phyloP scores from a whole-genome alignment of 805 yeast genomes.

The Peterozyma toletana region DNA sequence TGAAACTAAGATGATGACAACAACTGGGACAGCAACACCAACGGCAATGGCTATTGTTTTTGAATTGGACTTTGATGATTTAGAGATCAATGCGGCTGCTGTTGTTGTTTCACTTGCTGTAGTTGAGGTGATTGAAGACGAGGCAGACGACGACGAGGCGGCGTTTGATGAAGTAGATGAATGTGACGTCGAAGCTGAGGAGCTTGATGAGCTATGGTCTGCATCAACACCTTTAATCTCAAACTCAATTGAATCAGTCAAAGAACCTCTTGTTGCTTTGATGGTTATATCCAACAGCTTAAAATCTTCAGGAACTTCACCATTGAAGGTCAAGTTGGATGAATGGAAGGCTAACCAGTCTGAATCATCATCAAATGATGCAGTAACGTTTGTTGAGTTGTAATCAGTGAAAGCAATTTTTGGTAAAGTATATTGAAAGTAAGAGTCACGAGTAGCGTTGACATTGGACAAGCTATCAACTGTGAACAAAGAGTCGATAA shows the following conservation, averaged over 20 bases:
- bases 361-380: constrained; percentile 30
- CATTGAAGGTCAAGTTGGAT: constrained; percentile 59
- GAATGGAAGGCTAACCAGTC: constrained; percentile 63
- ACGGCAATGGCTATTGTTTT: constrained; percentile 79
- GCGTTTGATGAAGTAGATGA: constrained; percentile 15
- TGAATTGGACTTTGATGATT: constrained; percentile 16
- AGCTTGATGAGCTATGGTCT: constrained; percentile 12
- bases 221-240: constrained; percentile 43
- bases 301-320: constrained; percentile 52
- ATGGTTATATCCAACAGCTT: constrained; percentile 31
- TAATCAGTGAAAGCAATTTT: constrained; percentile 51
- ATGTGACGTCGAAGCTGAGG: constrained; percentile 19
- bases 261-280: constrained; percentile 28
- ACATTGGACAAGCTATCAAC: constrained; percentile 43
- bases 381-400: constrained; percentile 39
- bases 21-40: constrained; percentile 77
- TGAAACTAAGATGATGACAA: constrained; percentile 40
- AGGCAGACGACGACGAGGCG: constrained; percentile 18
- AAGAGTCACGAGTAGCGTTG: constrained; percentile 62
- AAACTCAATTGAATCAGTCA: constrained; percentile 35
- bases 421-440: constrained; percentile 48
- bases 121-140: constrained; percentile 18
- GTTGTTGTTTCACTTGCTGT: constrained; percentile 20
- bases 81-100: constrained; percentile 14
- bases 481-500: constrained; percentile 49